phyloP scores from a whole-genome alignment of 164 flowering plant genomes.

The Paratinospora sagittata region DNA sequence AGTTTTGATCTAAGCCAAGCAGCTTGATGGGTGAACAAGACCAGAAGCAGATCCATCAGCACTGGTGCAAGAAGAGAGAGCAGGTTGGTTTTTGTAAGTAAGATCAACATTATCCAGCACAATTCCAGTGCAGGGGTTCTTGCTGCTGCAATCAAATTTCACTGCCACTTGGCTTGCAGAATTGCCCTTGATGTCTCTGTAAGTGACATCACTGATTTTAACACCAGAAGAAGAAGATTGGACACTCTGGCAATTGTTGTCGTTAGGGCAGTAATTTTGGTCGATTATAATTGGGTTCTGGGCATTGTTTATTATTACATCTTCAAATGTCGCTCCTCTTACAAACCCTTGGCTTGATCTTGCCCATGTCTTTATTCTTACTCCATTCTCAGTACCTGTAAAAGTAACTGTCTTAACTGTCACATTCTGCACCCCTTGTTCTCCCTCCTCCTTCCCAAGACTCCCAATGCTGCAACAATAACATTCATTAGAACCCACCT shows the following conservation, averaged over 20 bases:
- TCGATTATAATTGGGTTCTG: conserved; percentile 19
- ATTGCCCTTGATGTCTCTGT: not conserved
- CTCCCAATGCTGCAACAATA: conserved; percentile 1
- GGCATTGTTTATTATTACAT: conserved; percentile 4
- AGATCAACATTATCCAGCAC: conserved; percentile 2
- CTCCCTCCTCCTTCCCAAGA: not conserved
- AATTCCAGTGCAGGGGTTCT: not conserved
- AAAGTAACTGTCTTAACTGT: conserved; percentile 10
- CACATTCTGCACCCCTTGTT: conserved; percentile 14
- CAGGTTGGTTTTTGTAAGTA: conserved; percentile 1
- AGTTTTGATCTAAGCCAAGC: not conserved
- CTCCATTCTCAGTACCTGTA: conserved; percentile 4
- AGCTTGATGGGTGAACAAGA: not conserved
- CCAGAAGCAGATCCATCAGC: not conserved
- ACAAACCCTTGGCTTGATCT: conserved; percentile 5
- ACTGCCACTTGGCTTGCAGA: conserved; percentile 6
- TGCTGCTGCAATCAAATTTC: conserved; percentile 14
- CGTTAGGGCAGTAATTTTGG: conserved; percentile 11
- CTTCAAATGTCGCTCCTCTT: not conserved
- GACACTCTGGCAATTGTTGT: conserved; percentile 5
- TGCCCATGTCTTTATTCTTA: conserved; percentile 8
- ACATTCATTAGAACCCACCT: too few species aligned
- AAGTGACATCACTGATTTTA: conserved; percentile 11
- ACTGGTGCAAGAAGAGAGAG: conserved; percentile 7
- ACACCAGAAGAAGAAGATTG: conserved; percentile 7